Base-by-base conservation (phyloP, 257 asterid genomes). In the Solanum clarkiae region DNA sequence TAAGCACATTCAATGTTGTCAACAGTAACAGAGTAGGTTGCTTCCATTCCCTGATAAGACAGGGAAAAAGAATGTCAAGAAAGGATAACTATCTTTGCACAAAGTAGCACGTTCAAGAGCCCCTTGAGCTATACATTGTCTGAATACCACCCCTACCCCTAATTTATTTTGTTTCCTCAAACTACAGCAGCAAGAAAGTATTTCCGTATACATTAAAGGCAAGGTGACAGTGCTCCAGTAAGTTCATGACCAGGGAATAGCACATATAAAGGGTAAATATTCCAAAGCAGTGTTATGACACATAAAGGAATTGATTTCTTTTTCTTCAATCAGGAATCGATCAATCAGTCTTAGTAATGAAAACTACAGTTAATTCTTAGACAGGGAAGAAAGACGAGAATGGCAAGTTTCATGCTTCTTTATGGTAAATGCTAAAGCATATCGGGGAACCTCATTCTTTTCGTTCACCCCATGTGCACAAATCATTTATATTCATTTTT, bases 1-100 rank as follows among this genome's bases (percentile, higher is more conserved):
- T 85, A 97, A 55, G 96, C 89, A 84, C 97, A 97, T 87, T 94
- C 95, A 42, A 92, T 88, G 42, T 90, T 86, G 80, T 93, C 97
- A 12, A 94, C 93, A 8, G 83, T 92, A 53, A 82, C 91, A 86
- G 86, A 92, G 85, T 92, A 93, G 51, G 98, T 97, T 10, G 32
- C 14, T 69, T 89, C 85, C 99, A 97, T 93, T 86, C 84, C 95
- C 99, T 97, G 90, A 84, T 18, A 86, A 51, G 53, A 29, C 17
- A 53, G 54, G 54, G 62, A 18, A 55, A 80, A 44, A 10, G 54
- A 63, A 24, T 53, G 66, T 53, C 80, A 80, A 70, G 20, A 53
- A 40, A 80, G 80, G 55, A 51, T 62, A 60, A 42, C 18, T 71
- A 71, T 42, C 57, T 45, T 72, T 57, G 13, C 22, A 49, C 11